Evolutionary conservation across 106 monocot genomes (phyloP).

Genomic region (Cymbidium sinense): DNA sequence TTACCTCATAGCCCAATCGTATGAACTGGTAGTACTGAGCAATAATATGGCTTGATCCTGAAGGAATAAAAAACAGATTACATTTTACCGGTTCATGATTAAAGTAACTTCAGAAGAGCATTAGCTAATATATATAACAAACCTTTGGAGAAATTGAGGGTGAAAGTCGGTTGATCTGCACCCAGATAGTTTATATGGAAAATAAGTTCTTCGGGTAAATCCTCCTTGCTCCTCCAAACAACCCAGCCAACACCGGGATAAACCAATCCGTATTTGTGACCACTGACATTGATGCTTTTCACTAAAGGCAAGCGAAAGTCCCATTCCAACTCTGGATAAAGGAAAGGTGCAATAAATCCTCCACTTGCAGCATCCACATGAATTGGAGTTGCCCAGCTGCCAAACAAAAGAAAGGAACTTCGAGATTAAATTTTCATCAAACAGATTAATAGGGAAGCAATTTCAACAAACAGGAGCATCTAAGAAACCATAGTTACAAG

Average conservation of each 20-base stretch:
- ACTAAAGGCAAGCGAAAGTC: constrained; percentile 78
- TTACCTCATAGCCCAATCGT: constrained; percentile 77
- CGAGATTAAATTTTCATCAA: no score
- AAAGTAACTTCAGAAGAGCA: not conserved
- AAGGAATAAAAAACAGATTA: not conserved
- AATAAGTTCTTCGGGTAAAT: constrained; percentile 87
- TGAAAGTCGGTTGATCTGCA: constrained; percentile 89
- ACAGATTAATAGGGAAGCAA: not conserved
- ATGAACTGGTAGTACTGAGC: constrained; percentile 92
- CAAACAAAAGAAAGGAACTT: constrained; percentile 3
- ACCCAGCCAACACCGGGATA: constrained; percentile 88
- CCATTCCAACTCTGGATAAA: constrained; percentile 83
- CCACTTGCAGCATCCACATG: constrained; percentile 88
- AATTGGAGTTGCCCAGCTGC: constrained; percentile 70
- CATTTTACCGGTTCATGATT: not conserved
- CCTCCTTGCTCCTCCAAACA: constrained; percentile 73
- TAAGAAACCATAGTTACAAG: not conserved
- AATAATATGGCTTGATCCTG: constrained; percentile 86
- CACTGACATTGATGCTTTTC: constrained; percentile 90
- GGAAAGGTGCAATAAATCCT: constrained; percentile 80
- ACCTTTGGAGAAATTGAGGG: constrained; percentile 93
- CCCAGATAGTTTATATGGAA: constrained; percentile 92
- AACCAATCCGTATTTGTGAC: constrained; percentile 92
- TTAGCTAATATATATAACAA: not conserved
- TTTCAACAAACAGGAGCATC: not conserved